A percentile compares a stretch with the other conserved stretches of the same genome.
phyloP scores from a whole-genome alignment of 495 filamentous ascomycete species.

The Tuber brumale region DNA sequence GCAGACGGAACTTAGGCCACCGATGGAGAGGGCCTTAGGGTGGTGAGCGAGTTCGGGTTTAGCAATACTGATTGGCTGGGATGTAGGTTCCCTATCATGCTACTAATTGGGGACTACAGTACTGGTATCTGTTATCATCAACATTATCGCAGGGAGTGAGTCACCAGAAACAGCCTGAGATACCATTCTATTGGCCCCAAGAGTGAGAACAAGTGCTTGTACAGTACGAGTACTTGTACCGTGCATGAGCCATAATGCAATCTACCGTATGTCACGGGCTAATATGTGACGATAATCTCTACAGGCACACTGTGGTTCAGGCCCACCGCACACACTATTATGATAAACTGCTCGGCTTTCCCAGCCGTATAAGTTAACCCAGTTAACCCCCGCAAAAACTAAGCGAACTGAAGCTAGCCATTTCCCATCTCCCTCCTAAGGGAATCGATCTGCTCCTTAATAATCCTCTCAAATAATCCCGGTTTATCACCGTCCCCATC shows the following conservation, averaged over 20 bases:
- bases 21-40: neutral
- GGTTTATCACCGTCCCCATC: neutral
- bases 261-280: neutral
- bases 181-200: neutral
- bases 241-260: neutral
- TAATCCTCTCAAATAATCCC: slow-evolving; percentile 43
- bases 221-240: too few relatives aligned
- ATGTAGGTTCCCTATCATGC: neutral
- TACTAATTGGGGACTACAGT: neutral
- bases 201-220: neutral
- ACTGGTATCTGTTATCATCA: neutral
- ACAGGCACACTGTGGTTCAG: neutral
- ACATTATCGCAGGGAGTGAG: neutral
- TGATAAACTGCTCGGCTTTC: neutral
- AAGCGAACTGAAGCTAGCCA: neutral
- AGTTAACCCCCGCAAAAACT: neutral
- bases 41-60: neutral
- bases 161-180: neutral
- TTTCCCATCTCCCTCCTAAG: slow-evolving; percentile 53
- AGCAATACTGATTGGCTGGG: neutral
- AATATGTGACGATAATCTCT: neutral
- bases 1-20: neutral
- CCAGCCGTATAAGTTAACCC: too few relatives aligned
- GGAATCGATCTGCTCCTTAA: slow-evolving; percentile 53
- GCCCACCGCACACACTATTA: neutral